Conservation (phyloP, 805 yeast genomes). For the Diddensiella caesifluorescens region DNA sequence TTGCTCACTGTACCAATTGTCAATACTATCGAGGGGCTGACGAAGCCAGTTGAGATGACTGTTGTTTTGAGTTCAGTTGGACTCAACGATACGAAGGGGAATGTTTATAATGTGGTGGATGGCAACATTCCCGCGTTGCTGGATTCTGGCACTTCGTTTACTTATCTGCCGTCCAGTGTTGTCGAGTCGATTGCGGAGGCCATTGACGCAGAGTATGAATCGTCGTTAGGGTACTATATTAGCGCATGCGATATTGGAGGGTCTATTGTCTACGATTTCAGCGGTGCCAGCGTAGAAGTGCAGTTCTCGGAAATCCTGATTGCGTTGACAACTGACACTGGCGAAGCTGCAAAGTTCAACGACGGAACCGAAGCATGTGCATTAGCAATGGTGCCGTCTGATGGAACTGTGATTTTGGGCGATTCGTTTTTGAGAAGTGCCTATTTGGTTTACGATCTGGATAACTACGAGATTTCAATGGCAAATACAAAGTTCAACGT, state of each 20-base stretch:
- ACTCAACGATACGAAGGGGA: constrained; percentile 4
- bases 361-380: constrained; percentile 22
- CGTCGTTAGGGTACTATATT: constrained; percentile 22
- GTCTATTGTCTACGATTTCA: constrained; percentile 20
- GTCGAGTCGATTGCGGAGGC: constrained; percentile 29
- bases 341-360: constrained; percentile 36
- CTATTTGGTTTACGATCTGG: constrained; percentile 64
- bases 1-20: constrained; percentile 24
- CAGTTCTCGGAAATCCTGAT: constrained; percentile 24
- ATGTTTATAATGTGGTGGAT: constrained; percentile 3
- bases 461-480: constrained; percentile 48
- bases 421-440: constrained; percentile 61
- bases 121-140: constrained; percentile 17
- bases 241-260: constrained; percentile 16
- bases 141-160: constrained; percentile 26
- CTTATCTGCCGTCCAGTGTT: constrained; percentile 25
- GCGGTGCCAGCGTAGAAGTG: constrained; percentile 25
- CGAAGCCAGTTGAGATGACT: constrained; percentile 18
- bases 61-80: constrained; percentile 9
- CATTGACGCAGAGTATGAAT: constrained; percentile 39
- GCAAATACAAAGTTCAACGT: constrained; percentile 41
- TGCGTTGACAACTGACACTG: constrained; percentile 9
- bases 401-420: constrained; percentile 44
- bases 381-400: constrained; percentile 13
- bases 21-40: constrained; percentile 9